These are phyloP conservation scores for Falciphora oryzae DNA, from an alignment of 2,329 filamentous ascomycete genomes.

Conservation along the genomic window DNA sequence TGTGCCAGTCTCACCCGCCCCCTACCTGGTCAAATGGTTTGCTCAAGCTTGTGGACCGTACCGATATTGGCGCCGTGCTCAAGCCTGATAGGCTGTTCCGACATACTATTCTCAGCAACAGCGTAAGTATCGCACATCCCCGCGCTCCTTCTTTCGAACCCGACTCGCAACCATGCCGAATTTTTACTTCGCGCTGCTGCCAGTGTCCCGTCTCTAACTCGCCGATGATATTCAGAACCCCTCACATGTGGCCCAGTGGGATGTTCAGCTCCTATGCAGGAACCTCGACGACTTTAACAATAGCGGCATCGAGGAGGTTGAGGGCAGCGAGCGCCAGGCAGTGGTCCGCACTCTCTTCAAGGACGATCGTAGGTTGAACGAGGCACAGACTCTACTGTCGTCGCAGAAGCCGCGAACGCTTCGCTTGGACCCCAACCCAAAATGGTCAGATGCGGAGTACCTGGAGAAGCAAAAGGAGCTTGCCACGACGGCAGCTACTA, in stretches of 20 bases:
- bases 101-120: background rate
- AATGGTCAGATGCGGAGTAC: slow-evolving; percentile 80
- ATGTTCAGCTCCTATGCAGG: slow-evolving; percentile 73
- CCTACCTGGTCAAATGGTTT: slow-evolving; percentile 67
- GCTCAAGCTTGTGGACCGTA: slow-evolving; percentile 70
- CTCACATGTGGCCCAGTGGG: slow-evolving; percentile 62
- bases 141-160: background rate
- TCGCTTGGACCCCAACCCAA: slow-evolving; percentile 67
- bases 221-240: slow-evolving; percentile 35
- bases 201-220: slow-evolving; percentile 20
- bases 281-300: slow-evolving; percentile 53
- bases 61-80: slow-evolving; percentile 69
- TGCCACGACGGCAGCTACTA: slow-evolving; percentile 76
- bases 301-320: slow-evolving; percentile 67
- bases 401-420: slow-evolving; percentile 74
- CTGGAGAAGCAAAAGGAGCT: slow-evolving; percentile 89
- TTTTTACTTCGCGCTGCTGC: background rate
- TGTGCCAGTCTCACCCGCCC: slow-evolving; percentile 77
- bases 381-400: slow-evolving; percentile 80
- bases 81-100: slow-evolving; percentile 37
- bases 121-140: slow-evolving; percentile 1
- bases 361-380: slow-evolving; percentile 82
- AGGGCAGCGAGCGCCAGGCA: slow-evolving; percentile 75
- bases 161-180: background rate
- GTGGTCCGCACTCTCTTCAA: slow-evolving; percentile 85